phyloP scores from a whole-genome alignment of 331 rosid genomes.

The Ulmus americana region DNA sequence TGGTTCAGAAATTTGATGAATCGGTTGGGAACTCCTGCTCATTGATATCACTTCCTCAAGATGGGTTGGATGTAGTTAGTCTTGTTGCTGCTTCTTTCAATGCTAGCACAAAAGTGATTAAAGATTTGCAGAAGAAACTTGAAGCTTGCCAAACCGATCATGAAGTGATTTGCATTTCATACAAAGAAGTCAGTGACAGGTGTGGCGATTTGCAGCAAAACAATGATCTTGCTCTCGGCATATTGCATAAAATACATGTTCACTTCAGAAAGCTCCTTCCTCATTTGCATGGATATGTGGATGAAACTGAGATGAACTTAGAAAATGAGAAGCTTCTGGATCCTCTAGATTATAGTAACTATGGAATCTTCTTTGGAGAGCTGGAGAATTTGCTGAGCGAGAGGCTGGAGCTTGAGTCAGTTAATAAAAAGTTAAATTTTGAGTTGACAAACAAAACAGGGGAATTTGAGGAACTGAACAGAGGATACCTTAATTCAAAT shows the following conservation, averaged over 20 bases:
- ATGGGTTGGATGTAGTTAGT: slow-evolving; percentile 26
- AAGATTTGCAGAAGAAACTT: slow-evolving; percentile 56
- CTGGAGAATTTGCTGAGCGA: slow-evolving; percentile 44
- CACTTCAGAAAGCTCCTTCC: slow-evolving; percentile 48
- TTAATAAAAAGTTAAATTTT: slow-evolving; percentile 42
- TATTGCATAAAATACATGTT: slow-evolving; percentile 43
- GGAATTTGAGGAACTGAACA: slow-evolving; percentile 55
- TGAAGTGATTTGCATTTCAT: slow-evolving; percentile 35
- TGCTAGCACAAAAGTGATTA: slow-evolving; percentile 54
- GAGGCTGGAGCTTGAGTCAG: slow-evolving; percentile 55
- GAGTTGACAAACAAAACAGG: slow-evolving; percentile 51
- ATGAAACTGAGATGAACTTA: slow-evolving; percentile 37
- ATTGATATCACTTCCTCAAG: slow-evolving; percentile 20
- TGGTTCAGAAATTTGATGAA: slow-evolving; percentile 57
- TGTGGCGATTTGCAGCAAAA: slow-evolving; percentile 53
- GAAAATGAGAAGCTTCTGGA: slow-evolving; percentile 42
- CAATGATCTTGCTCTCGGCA: slow-evolving; percentile 50
- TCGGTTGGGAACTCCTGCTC: slow-evolving; percentile 38
- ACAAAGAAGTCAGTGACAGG: slow-evolving; percentile 47
- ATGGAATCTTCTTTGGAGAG: slow-evolving; percentile 42
- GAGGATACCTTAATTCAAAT: slow-evolving; percentile 50
- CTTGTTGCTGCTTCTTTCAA: slow-evolving; percentile 46
- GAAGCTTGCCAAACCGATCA: slow-evolving; percentile 45
- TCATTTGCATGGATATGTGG: slow-evolving; percentile 36
- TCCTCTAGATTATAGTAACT: slow-evolving; percentile 52